These are phyloP conservation scores for Filosporella fistucella DNA, from an alignment of 495 filamentous ascomycete genomes.

Conservation along the genomic window DNA sequence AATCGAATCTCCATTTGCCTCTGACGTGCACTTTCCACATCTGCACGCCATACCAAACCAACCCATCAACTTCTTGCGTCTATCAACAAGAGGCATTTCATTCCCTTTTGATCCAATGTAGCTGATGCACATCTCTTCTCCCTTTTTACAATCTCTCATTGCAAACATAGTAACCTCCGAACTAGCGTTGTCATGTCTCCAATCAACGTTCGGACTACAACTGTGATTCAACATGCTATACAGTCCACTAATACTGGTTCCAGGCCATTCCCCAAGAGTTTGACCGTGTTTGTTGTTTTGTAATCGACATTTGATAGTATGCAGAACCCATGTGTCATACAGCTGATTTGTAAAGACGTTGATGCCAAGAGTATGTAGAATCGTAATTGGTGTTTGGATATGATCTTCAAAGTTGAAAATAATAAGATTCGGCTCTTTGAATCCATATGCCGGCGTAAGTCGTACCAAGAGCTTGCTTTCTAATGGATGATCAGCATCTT, in stretches of 20 bases:
- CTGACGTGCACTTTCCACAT: slow-evolving; percentile 18
- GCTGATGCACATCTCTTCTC: slow-evolving; percentile 18
- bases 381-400: slow-evolving; percentile 6
- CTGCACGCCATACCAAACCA: slow-evolving; percentile 18
- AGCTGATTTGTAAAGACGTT: slow-evolving; percentile 9
- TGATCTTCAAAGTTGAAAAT: slow-evolving; percentile 15
- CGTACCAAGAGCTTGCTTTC: slow-evolving; percentile 4
- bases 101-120: slow-evolving; percentile 12
- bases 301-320: slow-evolving; percentile 14
- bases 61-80: slow-evolving; percentile 11
- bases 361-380: slow-evolving; percentile 12
- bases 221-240: slow-evolving; percentile 17
- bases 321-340: slow-evolving; percentile 15
- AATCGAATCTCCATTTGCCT: too few relatives aligned
- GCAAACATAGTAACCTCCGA: slow-evolving; percentile 14
- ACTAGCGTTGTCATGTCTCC: slow-evolving; percentile 10
- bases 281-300: slow-evolving; percentile 20
- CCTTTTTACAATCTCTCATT: slow-evolving; percentile 12
- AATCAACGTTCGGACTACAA: slow-evolving; percentile 18
- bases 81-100: not conserved
- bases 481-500: slow-evolving; percentile 10
- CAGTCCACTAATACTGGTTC: slow-evolving; percentile 4
- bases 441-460: slow-evolving; percentile 13
- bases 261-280: slow-evolving; percentile 4
- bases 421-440: slow-evolving; percentile 7